These are phyloP conservation scores for Primulina eburnea DNA, from an alignment of 257 asterid species.

Conservation along the genomic window DNA sequence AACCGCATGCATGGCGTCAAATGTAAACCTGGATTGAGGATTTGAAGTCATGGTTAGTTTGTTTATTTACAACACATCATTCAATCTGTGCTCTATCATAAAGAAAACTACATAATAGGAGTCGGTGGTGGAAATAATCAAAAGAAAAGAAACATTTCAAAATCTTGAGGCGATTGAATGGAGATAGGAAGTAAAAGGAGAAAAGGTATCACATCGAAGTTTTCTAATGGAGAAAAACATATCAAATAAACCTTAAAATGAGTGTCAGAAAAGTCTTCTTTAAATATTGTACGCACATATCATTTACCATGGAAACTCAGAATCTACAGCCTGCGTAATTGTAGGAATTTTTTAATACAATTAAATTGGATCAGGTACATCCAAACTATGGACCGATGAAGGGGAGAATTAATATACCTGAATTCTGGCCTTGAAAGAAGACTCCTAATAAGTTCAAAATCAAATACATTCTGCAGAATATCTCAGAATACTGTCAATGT, in stretches of 20 bases:
- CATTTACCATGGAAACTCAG: background rate
- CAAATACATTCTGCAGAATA: constrained; percentile 79
- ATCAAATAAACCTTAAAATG: background rate
- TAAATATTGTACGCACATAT: background rate
- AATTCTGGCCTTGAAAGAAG: constrained; percentile 75
- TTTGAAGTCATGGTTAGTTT: background rate
- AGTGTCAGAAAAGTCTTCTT: background rate
- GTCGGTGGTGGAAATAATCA: background rate
- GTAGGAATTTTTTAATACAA: background rate
- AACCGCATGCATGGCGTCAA: constrained; percentile 99
- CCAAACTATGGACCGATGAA: background rate
- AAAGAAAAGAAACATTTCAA: background rate
- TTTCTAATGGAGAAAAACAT: background rate
- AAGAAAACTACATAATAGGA: background rate
- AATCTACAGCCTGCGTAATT: background rate
- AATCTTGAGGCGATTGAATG: background rate
- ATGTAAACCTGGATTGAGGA: constrained; percentile 60
- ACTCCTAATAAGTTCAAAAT: constrained; percentile 73
- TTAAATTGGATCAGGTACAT: constrained; percentile 4
- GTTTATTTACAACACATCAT: constrained; percentile 1
- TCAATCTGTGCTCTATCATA: constrained; percentile 1
- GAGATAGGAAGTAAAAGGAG: background rate
- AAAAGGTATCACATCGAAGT: background rate
- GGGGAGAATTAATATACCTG: constrained; percentile 46
- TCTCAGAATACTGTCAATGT: constrained; percentile 21